These are phyloP conservation scores for Zarea fungicola DNA, from an alignment of 2,329 filamentous ascomycete genomes.

Conservation along the genomic window DNA sequence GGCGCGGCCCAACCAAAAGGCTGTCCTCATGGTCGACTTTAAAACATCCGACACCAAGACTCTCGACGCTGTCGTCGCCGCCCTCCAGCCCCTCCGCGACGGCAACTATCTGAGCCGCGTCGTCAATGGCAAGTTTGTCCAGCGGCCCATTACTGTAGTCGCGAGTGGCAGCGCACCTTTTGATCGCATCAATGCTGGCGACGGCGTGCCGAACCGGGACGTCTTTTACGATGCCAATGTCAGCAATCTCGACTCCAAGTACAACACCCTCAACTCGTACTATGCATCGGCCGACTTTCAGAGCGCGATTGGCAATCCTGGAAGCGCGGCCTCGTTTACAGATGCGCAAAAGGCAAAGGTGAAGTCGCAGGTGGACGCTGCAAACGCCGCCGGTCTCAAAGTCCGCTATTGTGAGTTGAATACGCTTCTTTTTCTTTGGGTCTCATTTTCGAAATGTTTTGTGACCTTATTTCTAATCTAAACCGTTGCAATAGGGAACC, in stretches of 20 bases:
- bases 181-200: constrained; percentile 13
- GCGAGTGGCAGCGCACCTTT: constrained; percentile 51
- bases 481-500: constrained; percentile 5
- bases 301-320: constrained; percentile 13
- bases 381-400: constrained; percentile 14
- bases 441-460: too few species aligned
- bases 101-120: constrained; percentile 52
- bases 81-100: constrained; percentile 52
- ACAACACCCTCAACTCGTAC: constrained; percentile 15
- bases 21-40: constrained; percentile 64
- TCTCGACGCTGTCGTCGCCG: constrained; percentile 19
- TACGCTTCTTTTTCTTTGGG: too few species aligned
- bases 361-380: constrained; percentile 12
- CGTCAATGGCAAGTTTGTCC: constrained; percentile 43
- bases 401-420: constrained; percentile 16
- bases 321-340: constrained; percentile 9
- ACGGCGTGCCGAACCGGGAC: constrained; percentile 13
- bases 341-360: constrained; percentile 13
- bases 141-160: constrained; percentile 61
- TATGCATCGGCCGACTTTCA: constrained; percentile 16
- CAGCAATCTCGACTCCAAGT: constrained; percentile 11
- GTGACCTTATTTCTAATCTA: constrained; percentile 1
- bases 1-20: constrained; percentile 43
- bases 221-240: constrained; percentile 15
- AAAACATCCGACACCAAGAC: constrained; percentile 42